Percentiles rank a stretch among this genome's conserved stretches.
Conservation (phyloP, 768 basidiomycete species). For the Mycena maculata region DNA sequence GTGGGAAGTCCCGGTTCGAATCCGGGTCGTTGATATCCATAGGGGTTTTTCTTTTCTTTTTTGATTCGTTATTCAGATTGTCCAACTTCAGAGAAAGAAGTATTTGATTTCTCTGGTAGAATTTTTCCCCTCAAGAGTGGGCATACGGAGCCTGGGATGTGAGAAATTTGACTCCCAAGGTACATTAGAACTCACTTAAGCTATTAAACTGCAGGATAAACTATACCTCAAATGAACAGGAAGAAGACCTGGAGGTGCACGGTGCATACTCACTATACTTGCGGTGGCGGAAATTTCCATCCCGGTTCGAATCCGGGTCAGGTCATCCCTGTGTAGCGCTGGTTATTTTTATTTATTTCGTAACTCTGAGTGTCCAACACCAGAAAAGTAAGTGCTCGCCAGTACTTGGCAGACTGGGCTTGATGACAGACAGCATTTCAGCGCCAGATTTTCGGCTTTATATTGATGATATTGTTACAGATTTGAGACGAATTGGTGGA, state of each 20-base stretch:
- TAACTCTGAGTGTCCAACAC: background rate
- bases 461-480: no score
- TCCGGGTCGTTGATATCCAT: constrained; percentile 6
- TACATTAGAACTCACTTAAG: background rate
- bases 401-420: no score
- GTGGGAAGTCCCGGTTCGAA: background rate
- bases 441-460: no score
- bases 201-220: background rate
- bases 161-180: no score
- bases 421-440: no score
- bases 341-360: background rate
- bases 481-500: no score
- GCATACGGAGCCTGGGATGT: no score
- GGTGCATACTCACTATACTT: background rate
- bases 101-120: no score
- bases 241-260: background rate
- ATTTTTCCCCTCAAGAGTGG: no score
- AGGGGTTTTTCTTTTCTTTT: background rate
- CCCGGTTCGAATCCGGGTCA: constrained; percentile 1
- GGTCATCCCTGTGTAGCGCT: background rate
- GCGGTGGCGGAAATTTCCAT: background rate
- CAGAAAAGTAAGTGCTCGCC: background rate
- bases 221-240: background rate
- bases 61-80: background rate
- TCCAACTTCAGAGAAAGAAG: background rate